These are phyloP conservation scores for Zarea fungicola DNA, from an alignment of 2,329 filamentous ascomycete species.

Conservation along the genomic window DNA sequence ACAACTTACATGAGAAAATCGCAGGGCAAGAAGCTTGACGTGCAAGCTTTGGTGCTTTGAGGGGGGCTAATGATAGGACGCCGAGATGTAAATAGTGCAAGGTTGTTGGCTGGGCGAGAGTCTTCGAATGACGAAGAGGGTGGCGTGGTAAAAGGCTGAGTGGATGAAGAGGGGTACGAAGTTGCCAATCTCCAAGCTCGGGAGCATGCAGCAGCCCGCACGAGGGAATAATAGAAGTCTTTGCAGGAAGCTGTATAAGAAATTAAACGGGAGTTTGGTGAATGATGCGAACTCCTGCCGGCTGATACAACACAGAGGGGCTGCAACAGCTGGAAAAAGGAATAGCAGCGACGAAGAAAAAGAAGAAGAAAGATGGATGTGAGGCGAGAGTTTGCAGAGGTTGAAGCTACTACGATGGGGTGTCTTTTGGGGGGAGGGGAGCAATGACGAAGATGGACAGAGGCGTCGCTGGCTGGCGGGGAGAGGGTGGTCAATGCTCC, in stretches of 20 bases:
- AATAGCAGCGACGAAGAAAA: background rate
- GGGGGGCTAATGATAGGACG: background rate
- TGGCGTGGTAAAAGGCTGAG: background rate
- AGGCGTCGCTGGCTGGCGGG: constrained; percentile 10
- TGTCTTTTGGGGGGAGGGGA: constrained; percentile 2
- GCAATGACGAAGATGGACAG: constrained; percentile 14
- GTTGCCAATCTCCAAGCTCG: background rate
- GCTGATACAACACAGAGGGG: background rate
- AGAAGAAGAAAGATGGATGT: background rate
- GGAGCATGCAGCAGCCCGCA: background rate
- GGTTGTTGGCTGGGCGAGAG: background rate
- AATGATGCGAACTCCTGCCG: background rate
- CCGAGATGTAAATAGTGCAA: background rate
- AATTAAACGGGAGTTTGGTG: background rate
- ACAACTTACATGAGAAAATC: constrained; percentile 9
- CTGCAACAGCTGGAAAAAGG: background rate
- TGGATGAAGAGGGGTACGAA: constrained; percentile 5
- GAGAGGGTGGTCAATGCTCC: constrained; percentile 12
- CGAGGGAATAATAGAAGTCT: background rate
- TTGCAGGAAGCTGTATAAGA: too few species aligned
- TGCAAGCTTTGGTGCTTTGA: background rate
- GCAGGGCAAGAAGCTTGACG: background rate
- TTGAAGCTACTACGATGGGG: constrained; percentile 2
- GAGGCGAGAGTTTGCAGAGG: background rate
- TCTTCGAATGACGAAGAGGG: background rate